Evolutionary conservation across 495 filamentous ascomycete species (phyloP), one percentile per base, ranked within the genome.

Genomic region (Aspergillus cristatus): DNA sequence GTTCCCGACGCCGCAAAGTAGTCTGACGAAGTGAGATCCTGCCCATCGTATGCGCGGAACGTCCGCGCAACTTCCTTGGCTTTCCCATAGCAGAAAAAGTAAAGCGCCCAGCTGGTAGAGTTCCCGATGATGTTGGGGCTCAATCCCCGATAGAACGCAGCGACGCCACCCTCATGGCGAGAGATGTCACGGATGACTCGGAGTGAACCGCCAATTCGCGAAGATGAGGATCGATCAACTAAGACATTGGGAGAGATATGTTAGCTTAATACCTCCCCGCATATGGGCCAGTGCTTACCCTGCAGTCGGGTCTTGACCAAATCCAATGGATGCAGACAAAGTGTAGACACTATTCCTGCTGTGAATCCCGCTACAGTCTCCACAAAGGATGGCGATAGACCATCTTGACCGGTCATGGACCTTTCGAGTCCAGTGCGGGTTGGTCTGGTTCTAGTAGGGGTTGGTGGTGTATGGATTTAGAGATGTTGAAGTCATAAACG

Each of bases 241-340:
- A 33, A 29, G 20, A 24, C 11, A 14, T 35, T 7, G 14, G 28
- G 18, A 28, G 18, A 22, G 14, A n/a, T n/a, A n/a, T n/a, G 15
- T 11, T 14, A 17, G n/a, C 6, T 18, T 1, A 24, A 1, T 22
- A 7, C n/a, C n/a, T n/a, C n/a, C n/a, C n/a, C n/a, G 35, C 29
- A 32, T 28, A 41, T 31, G 32, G 34, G 34, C 28, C 18, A 36
- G 41, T 38, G 31, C 50, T 41, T 53, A 90, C 88, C 75, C 65
- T 99, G 91, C 48, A 99, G 76, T 41, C 91, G 82, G 28, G 88
- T 96, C 66, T 99, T 99, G 51, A 97, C 74, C 41, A 97, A 75
- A 63, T 99, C 91, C 35, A 99, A 71, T 14, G 91, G 91, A 65
- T 71, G 67, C 18, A 68, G 40, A 35, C 50, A 62, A 17, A 96